phyloP scores from a whole-genome alignment of 805 yeast species.

The Wickerhamomyces hampshirensis region DNA sequence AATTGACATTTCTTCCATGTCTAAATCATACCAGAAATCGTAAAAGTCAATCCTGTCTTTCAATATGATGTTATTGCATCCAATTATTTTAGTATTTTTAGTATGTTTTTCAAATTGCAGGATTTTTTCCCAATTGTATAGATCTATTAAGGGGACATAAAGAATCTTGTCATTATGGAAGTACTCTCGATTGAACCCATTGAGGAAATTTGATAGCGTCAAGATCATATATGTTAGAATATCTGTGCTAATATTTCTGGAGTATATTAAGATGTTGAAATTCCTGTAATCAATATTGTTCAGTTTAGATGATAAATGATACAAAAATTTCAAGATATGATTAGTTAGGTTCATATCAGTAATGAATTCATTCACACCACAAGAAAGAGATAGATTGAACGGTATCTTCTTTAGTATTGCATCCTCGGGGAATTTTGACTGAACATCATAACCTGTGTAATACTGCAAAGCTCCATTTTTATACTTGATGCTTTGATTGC shows the following conservation, averaged over 20 bases:
- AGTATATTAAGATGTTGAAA: conserved; percentile 37
- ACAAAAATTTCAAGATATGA: conserved; percentile 24
- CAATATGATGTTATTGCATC: conserved; percentile 65
- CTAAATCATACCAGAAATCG: conserved; percentile 62
- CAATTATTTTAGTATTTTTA: conserved; percentile 42
- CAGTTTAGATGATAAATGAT: conserved; percentile 29
- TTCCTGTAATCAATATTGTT: conserved; percentile 33
- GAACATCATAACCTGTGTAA: conserved; percentile 26
- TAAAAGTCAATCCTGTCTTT: conserved; percentile 48
- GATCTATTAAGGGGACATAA: conserved; percentile 57
- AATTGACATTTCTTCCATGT: conserved; percentile 33
- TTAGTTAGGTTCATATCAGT: conserved; percentile 23
- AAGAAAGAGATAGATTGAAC: conserved; percentile 20
- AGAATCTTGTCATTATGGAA: conserved; percentile 36
- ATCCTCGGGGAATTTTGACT: conserved; percentile 27
- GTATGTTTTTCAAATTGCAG: conserved; percentile 21
- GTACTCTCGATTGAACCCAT: conserved; percentile 37
- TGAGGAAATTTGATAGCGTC: conserved; percentile 35
- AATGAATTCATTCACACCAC: conserved; percentile 17
- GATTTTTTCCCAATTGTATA: conserved; percentile 47
- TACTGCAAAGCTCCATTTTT: conserved; percentile 21
- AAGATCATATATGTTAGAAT: conserved; percentile 38
- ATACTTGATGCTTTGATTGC: conserved; percentile 14
- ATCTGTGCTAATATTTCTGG: conserved; percentile 32
- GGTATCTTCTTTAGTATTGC: conserved; percentile 31